phyloP scores from a whole-genome alignment of 2,329 filamentous ascomycete genomes.

The Fusarium virguliforme region DNA sequence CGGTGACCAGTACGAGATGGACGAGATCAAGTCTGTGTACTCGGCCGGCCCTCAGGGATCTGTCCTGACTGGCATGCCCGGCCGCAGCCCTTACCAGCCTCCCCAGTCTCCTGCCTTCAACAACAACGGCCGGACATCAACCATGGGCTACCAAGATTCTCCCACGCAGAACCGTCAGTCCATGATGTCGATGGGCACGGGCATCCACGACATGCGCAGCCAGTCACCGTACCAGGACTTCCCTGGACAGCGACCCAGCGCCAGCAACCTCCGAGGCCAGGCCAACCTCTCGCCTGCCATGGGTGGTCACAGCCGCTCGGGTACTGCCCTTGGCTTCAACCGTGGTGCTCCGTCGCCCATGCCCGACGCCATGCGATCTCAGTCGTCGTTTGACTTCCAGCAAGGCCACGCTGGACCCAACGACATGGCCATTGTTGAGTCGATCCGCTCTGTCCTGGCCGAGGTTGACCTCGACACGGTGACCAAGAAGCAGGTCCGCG shows the following conservation, averaged over 20 bases:
- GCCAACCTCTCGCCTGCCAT: constrained; percentile 65
- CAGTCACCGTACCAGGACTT: constrained; percentile 73
- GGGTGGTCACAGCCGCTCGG: constrained; percentile 58
- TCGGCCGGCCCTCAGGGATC: constrained; percentile 92
- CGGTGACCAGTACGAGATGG: constrained; percentile 92
- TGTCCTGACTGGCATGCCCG: constrained; percentile 86
- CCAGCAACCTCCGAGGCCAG: constrained; percentile 70
- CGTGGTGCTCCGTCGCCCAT: constrained; percentile 66
- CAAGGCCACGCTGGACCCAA: constrained; percentile 77
- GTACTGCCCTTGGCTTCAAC: constrained; percentile 64
- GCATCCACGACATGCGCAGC: constrained; percentile 64
- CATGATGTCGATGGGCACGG: constrained; percentile 76
- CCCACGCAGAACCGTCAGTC: constrained; percentile 76
- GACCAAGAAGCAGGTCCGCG: constrained; percentile 96
- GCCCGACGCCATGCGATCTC: constrained; percentile 65
- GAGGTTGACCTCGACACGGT: constrained; percentile 97
- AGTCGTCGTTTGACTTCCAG: constrained; percentile 74
- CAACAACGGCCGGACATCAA: constrained; percentile 65
- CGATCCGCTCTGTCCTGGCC: constrained; percentile 84
- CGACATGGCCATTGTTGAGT: constrained; percentile 85
- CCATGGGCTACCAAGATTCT: constrained; percentile 66
- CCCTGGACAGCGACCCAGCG: constrained; percentile 70
- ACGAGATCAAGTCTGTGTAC: constrained; percentile 97
- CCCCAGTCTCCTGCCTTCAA: constrained; percentile 85
- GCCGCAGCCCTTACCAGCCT: constrained; percentile 83